phyloP scores from a whole-genome alignment of 306 rosid genomes.

The Ormosia semicastrata region DNA sequence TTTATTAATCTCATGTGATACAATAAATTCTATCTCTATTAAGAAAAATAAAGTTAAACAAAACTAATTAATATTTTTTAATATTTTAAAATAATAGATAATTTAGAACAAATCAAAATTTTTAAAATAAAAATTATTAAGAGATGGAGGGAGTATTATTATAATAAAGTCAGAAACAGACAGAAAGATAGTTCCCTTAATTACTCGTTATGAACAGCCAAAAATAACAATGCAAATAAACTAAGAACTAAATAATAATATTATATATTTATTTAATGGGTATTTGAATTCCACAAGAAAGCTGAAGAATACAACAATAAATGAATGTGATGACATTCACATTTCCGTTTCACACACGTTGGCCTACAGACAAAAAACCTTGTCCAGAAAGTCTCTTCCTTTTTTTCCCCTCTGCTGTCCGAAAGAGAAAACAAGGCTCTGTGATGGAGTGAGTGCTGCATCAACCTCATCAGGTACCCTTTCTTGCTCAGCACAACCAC shows the following conservation, averaged over 20 bases:
- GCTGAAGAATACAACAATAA: background rate
- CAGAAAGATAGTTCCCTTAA: background rate
- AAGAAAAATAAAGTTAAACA: too few species aligned
- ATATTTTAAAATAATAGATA: too few species aligned
- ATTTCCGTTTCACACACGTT: background rate
- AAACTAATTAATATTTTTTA: too few species aligned
- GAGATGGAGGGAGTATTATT: too few species aligned
- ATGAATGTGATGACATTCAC: background rate
- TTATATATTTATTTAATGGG: background rate
- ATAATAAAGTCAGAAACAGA: background rate
- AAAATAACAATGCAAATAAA: background rate
- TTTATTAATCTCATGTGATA: too few species aligned
- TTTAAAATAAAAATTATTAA: too few species aligned
- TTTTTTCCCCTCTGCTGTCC: conserved; percentile 16
- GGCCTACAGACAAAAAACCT: background rate
- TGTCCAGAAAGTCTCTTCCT: conserved; percentile 19
- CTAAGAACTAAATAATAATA: background rate
- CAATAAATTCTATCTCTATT: too few species aligned
- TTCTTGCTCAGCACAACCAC: conserved; percentile 4
- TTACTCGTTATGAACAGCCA: background rate
- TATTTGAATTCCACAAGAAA: conserved; percentile 13
- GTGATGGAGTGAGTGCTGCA: conserved; percentile 25
- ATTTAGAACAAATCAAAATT: too few species aligned
- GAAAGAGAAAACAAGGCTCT: background rate
- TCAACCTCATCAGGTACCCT: conserved; percentile 36